These are phyloP conservation scores for Candida peoriensis DNA, from an alignment of 805 yeast species.

Conservation along the genomic window DNA sequence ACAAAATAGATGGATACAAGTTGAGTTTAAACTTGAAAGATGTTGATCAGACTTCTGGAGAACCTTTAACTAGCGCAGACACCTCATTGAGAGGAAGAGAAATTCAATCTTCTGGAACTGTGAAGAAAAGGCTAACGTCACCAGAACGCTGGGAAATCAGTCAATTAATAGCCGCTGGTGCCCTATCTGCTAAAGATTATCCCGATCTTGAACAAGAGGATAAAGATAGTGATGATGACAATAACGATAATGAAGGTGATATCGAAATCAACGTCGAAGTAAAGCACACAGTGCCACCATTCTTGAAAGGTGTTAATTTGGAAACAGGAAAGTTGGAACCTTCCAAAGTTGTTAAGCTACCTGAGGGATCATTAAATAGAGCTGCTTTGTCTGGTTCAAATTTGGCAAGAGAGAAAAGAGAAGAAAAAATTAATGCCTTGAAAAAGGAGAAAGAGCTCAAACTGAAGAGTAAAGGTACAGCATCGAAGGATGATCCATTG, in stretches of 20 bases:
- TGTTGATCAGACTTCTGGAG: slow-evolving; percentile 69
- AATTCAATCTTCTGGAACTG: slow-evolving; percentile 11
- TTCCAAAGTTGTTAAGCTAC: slow-evolving; percentile 57
- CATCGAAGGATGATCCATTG: slow-evolving; percentile 35
- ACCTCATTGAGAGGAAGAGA: slow-evolving; percentile 12
- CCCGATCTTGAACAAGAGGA: slow-evolving; percentile 51
- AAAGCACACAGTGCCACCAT: slow-evolving; percentile 63
- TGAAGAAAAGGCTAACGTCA: slow-evolving; percentile 54
- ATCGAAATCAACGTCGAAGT: slow-evolving; percentile 71
- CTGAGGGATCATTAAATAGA: slow-evolving; percentile 73
- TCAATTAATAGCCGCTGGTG: slow-evolving; percentile 80
- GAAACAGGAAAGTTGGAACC: slow-evolving; percentile 38
- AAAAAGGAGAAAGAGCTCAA: slow-evolving; percentile 56
- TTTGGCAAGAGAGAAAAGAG: slow-evolving; percentile 60
- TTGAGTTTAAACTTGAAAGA: slow-evolving; percentile 65
- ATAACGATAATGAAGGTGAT: slow-evolving; percentile 27
- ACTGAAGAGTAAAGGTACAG: slow-evolving; percentile 36
- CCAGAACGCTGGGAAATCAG: slow-evolving; percentile 90
- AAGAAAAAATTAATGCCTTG: slow-evolving; percentile 45
- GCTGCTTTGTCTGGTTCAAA: slow-evolving; percentile 74
- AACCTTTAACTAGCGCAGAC: slow-evolving; percentile 12
- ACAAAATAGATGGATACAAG: slow-evolving; percentile 39
- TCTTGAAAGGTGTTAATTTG: slow-evolving; percentile 52
- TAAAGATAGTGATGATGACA: slow-evolving; percentile 23
- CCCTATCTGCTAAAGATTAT: slow-evolving; percentile 57